phyloP scores from a whole-genome alignment of 352 stramenopile genomes.

The Phytophthora multivora region DNA sequence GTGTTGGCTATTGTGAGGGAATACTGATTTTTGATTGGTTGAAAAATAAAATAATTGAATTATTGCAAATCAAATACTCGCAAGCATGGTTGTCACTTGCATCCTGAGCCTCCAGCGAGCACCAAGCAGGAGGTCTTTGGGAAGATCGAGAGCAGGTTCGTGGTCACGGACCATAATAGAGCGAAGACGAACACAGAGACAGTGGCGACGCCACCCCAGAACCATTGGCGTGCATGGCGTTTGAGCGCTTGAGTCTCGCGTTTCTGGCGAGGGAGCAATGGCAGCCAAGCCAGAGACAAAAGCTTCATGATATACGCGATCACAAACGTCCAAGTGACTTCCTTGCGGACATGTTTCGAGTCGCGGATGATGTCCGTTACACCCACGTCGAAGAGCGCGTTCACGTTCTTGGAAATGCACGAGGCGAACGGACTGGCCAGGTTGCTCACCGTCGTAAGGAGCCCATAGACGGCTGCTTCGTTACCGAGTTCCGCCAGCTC shows the following conservation, averaged over 20 bases:
- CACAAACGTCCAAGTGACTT: constrained; percentile 46
- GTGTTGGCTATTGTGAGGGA: constrained; percentile 1
- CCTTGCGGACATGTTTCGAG: constrained; percentile 35
- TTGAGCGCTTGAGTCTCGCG: constrained; percentile 57
- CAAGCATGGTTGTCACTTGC: constrained; percentile 33
- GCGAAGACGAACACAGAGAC: constrained; percentile 49
- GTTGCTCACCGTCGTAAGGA: constrained; percentile 60
- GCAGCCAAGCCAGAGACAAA: constrained; percentile 52
- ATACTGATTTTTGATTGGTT: constrained; percentile 12
- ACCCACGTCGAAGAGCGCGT: constrained; percentile 41
- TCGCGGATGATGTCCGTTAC: constrained; percentile 44
- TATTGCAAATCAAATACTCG: constrained; percentile 21
- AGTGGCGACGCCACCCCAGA: constrained; percentile 39
- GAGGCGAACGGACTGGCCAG: constrained; percentile 49
- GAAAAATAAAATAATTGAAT: constrained; percentile 5
- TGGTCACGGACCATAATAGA: constrained; percentile 58
- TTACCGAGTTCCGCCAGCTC: constrained; percentile 61
- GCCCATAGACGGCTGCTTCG: constrained; percentile 59
- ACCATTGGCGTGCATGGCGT: constrained; percentile 32
- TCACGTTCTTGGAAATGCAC: constrained; percentile 48
- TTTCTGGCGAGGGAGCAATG: constrained; percentile 64
- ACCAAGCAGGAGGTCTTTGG: constrained; percentile 54
- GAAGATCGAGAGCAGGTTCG: constrained; percentile 68
- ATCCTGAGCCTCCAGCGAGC: constrained; percentile 61
- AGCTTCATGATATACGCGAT: constrained; percentile 58